Percentiles rank a stretch among this genome's conserved stretches.
Conservation (phyloP, 2,329 filamentous ascomycete species). For the Rugonectria rugulosa region DNA sequence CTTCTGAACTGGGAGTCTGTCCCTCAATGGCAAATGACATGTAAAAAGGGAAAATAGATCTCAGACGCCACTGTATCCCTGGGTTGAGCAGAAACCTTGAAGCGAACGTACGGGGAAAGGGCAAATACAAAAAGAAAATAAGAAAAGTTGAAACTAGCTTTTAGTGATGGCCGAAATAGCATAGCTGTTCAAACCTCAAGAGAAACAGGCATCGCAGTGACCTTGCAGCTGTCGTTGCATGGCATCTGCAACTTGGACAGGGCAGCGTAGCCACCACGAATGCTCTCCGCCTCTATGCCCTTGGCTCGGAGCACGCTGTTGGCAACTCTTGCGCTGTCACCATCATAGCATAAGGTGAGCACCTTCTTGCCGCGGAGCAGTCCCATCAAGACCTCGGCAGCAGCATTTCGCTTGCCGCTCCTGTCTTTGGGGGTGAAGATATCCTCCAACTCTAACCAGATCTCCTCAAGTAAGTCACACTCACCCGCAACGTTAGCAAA, state of each 20-base stretch:
- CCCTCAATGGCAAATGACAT: constrained; percentile 6
- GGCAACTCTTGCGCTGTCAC: constrained; percentile 62
- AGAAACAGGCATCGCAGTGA: constrained; percentile 30
- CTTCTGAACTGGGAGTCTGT: constrained; percentile 13
- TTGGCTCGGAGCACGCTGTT: constrained; percentile 61
- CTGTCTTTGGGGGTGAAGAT: constrained; percentile 48
- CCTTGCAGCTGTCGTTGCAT: constrained; percentile 34
- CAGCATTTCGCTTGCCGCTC: constrained; percentile 37
- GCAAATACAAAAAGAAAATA: background rate
- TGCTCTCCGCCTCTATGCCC: constrained; percentile 54
- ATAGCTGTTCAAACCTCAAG: constrained; percentile 32
- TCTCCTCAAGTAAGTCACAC: constrained; percentile 51
- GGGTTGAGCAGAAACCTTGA: constrained; percentile 10
- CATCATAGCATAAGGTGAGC: constrained; percentile 60
- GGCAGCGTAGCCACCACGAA: constrained; percentile 50
- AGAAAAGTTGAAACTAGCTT: background rate
- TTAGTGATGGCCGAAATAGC: background rate
- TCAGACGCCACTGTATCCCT: constrained; percentile 39
- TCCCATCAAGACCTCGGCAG: constrained; percentile 38
- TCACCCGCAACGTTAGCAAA: constrained; percentile 55
- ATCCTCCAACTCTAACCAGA: constrained; percentile 58
- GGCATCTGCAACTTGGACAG: constrained; percentile 39
- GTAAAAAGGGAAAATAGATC: constrained; percentile 8
- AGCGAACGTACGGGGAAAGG: too few relatives aligned
- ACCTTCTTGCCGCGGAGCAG: constrained; percentile 48